Conservation (phyloP, 495 filamentous ascomycete species). For the Aspergillus sclerotioniger region DNA sequence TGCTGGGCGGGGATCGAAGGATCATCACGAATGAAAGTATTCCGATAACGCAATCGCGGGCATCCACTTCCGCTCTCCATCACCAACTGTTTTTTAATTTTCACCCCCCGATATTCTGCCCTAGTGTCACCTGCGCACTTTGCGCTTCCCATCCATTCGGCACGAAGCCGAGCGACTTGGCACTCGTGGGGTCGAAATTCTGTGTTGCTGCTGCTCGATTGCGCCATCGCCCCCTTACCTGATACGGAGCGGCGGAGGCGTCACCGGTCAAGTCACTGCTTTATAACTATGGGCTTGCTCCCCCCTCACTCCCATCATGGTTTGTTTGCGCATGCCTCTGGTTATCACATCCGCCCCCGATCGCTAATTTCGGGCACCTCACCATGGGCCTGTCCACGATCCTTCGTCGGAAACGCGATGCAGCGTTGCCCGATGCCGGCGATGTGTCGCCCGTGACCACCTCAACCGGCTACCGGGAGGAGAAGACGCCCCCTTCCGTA, state of each 20-base stretch:
- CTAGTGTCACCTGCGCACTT: background rate
- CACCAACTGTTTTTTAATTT: too few relatives aligned
- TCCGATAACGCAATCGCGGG: constrained; percentile 2
- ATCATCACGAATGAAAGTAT: background rate
- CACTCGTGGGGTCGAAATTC: background rate
- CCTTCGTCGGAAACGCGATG: background rate
- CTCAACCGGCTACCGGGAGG: background rate
- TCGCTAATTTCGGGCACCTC: background rate
- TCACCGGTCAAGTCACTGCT: background rate
- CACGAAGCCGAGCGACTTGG: background rate
- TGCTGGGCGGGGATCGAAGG: background rate
- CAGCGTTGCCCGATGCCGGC: background rate
- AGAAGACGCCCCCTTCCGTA: background rate
- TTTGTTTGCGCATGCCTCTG: background rate
- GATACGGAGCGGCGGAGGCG: background rate
- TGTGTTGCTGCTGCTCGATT: background rate
- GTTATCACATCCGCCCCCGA: background rate
- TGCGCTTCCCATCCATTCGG: background rate
- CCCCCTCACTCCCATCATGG: too few relatives aligned
- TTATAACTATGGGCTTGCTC: background rate
- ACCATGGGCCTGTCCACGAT: constrained; percentile 5
- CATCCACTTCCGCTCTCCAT: background rate
- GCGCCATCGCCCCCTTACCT: background rate
- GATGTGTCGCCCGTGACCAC: background rate
- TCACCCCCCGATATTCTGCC: background rate